Percentiles rank a stretch among this genome's conserved stretches.
phyloP scores from a whole-genome alignment of 2,329 filamentous ascomycete species.

The Sporothrix luriei region DNA sequence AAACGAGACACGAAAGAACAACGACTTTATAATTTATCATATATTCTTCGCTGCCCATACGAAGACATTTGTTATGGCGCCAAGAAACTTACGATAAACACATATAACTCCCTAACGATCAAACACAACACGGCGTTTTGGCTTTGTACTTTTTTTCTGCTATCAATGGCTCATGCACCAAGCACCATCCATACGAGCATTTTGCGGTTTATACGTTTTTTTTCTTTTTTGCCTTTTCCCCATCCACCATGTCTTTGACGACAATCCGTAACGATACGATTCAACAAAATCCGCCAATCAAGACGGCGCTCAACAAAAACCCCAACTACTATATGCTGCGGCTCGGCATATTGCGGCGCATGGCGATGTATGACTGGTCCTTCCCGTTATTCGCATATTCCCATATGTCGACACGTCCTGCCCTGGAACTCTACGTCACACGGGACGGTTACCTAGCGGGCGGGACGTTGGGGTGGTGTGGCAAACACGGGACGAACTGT shows the following conservation, averaged over 20 bases:
- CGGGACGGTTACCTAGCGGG: slow-evolving; percentile 11
- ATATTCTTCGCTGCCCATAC: neutral
- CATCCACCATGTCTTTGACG: neutral
- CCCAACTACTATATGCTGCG: neutral
- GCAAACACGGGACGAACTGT: slow-evolving; percentile 4
- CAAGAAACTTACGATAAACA: slow-evolving; percentile 16
- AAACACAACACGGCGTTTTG: slow-evolving; percentile 26
- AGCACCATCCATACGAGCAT: neutral
- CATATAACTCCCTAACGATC: neutral
- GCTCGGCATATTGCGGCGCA: slow-evolving; percentile 17
- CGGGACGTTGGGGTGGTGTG: slow-evolving; percentile 5
- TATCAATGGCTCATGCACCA: neutral
- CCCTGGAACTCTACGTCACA: slow-evolving; percentile 16
- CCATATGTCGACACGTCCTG: neutral
- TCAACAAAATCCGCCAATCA: neutral
- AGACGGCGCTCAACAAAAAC: neutral
- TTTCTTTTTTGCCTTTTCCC: neutral
- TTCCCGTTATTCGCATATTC: neutral
- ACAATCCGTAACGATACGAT: neutral
- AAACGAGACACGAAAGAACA: neutral
- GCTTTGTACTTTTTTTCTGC: neutral
- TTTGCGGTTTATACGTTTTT: neutral
- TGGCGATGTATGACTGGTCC: slow-evolving; percentile 4
- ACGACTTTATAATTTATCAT: neutral
- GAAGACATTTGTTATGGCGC: slow-evolving; percentile 10